Conservation (phyloP, 1,139 yeast genomes). For the Lodderomyces elongisporus region DNA sequence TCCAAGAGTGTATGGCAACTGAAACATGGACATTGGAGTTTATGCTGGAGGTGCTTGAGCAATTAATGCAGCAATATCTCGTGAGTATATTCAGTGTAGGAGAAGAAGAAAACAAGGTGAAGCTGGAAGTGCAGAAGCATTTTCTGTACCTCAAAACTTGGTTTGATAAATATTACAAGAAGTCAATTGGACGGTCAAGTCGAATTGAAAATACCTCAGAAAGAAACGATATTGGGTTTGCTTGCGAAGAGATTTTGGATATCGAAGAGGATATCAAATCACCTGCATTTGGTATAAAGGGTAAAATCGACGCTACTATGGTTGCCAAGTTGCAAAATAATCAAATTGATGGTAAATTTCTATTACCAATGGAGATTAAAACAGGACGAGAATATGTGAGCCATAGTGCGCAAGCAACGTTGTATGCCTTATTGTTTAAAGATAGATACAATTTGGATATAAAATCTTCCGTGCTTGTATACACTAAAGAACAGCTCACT, state of each 20-base stretch:
- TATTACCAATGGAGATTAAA: slow-evolving; percentile 84
- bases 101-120: slow-evolving; percentile 39
- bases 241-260: slow-evolving; percentile 65
- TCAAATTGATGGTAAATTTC: slow-evolving; percentile 29
- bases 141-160: slow-evolving; percentile 59
- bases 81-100: slow-evolving; percentile 58
- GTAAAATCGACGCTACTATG: slow-evolving; percentile 83
- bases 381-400: slow-evolving; percentile 67
- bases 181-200: slow-evolving; percentile 17
- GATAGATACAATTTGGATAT: slow-evolving; percentile 74
- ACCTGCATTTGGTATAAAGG: slow-evolving; percentile 86
- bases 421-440: slow-evolving; percentile 74
- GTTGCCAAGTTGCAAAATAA: slow-evolving; percentile 45
- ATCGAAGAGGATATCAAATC: slow-evolving; percentile 92
- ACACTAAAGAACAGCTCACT: slow-evolving; percentile 59
- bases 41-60: slow-evolving; percentile 42
- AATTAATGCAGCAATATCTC: slow-evolving; percentile 36
- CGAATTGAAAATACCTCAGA: slow-evolving; percentile 37
- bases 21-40: slow-evolving; percentile 39
- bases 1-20: slow-evolving; percentile 59
- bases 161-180: slow-evolving; percentile 46
- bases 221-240: slow-evolving; percentile 33
- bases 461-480: slow-evolving; percentile 63
- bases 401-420: slow-evolving; percentile 83
- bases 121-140: slow-evolving; percentile 43